Base-by-base conservation (phyloP, 345 rosid species). In the Syzygium aqueum region DNA sequence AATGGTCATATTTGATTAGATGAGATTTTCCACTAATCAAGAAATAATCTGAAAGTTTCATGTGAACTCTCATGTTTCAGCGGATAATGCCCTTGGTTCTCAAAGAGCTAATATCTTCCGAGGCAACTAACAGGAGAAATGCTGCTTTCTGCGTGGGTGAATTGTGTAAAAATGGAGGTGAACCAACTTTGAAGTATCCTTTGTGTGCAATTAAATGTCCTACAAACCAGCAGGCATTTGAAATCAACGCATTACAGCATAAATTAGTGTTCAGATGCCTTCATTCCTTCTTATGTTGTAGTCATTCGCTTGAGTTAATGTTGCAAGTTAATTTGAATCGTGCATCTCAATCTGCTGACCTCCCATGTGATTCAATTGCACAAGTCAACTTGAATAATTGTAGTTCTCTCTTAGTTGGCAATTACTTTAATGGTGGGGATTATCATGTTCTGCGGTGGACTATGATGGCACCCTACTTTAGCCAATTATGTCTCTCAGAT, bases 121-220 rank as follows among this genome's bases (percentile, higher is more conserved):
- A 94, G 37, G 92, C 99, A 92, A 98, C 99, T 67, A 98, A 98
- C 88, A 94, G 98, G 91, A 96, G 99, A 88, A 98, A 98, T 90
- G 99, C 99, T 86, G 99, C 99, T 88, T 98, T 98, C 91, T 98
- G 99, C 92, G 98, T 90, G 5, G 99, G 99, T 85, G 99, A 98
- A 89, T 90, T 98, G 85, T 96, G 99, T 92, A 96, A 94, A 91
- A 98, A 96, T 91, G 99, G 99, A 57, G 97, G 98, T 4, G 98
- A 96, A 90, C 89, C 93, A 67, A 84, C 95, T 89, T 89, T 98
- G 87, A 96, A 93, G 99, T 98, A 96, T 95, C 96, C 96, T 94
- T 94, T 51, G 49, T 46, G 43, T 11, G 30, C 77, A 27, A 22
- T 12, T 65, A n/a, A n/a, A 28, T 77, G 27, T 49, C 80, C 82